phyloP scores from a whole-genome alignment of 495 filamentous ascomycete genomes.

The Friedmanniomyces endolithicus region DNA sequence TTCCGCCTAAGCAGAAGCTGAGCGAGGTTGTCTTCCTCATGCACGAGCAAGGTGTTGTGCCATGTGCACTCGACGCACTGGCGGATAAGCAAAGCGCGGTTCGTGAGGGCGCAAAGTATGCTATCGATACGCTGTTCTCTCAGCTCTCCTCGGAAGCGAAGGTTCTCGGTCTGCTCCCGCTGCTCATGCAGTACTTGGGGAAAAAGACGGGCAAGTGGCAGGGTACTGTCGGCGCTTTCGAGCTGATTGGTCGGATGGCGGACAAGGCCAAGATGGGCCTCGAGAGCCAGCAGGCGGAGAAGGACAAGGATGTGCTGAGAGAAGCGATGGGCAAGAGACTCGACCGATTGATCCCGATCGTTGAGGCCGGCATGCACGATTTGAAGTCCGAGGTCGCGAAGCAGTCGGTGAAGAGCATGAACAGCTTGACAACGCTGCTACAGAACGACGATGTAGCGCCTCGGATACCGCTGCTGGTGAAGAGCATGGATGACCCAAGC shows the following conservation, averaged over 20 bases:
- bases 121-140: slow-evolving; percentile 75
- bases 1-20: slow-evolving; percentile 62
- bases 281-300: slow-evolving; percentile 65
- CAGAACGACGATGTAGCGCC: slow-evolving; percentile 95
- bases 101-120: slow-evolving; percentile 84
- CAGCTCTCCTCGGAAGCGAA: slow-evolving; percentile 68
- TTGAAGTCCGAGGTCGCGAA: slow-evolving; percentile 85
- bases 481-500: slow-evolving; percentile 89
- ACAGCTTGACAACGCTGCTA: slow-evolving; percentile 72
- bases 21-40: slow-evolving; percentile 71
- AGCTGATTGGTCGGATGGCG: slow-evolving; percentile 78
- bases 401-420: slow-evolving; percentile 83
- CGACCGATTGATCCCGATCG: slow-evolving; percentile 79
- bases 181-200: slow-evolving; percentile 57
- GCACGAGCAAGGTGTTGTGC: slow-evolving; percentile 62
- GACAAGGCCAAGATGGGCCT: slow-evolving; percentile 78
- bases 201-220: slow-evolving; percentile 90
- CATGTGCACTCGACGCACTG: slow-evolving; percentile 66
- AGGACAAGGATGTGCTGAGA: slow-evolving; percentile 72
- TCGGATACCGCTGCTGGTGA: slow-evolving; percentile 82
- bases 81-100: slow-evolving; percentile 85
- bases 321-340: slow-evolving; percentile 88
- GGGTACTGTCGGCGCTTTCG: slow-evolving; percentile 73
- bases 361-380: slow-evolving; percentile 92
- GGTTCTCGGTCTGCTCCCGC: slow-evolving; percentile 65